Base-by-base conservation (phyloP, 352 stramenopile genomes). In the Phytopythium boreale region DNA sequence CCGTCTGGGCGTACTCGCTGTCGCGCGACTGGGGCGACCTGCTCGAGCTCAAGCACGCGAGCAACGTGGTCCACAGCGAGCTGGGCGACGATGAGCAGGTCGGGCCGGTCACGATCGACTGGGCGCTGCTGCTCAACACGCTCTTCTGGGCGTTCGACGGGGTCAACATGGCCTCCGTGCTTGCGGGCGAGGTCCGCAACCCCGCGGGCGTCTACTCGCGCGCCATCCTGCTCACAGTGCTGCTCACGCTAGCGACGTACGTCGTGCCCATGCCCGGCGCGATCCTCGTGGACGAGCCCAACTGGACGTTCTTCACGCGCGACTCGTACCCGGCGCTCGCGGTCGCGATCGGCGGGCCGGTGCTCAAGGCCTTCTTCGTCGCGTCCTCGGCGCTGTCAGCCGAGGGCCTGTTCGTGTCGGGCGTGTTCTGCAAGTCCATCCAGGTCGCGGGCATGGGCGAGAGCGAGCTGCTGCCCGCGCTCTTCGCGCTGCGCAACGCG, bases 71-170 rank as follows among this genome's bases (percentile, higher is more conserved):
- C 64, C 34, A 79, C 47, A 26, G 65, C 4, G 55, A 67, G 7
- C 49, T 62, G 1, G 58, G 41, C 12, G 68, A 83, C 58, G 71
- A 59, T 92, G 97, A 74, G 72, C 96, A 59, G 56, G 98, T 51
- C 9, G 70, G 73, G 2, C 19, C 29, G 4, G 31, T 76, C 3
- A 36, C 59, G 12, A 83, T 82, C 43, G 43, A 95, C 11, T 97
- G 88, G 87, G 67, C 81, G n/a, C 70, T 84, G 22, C 91, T 92
- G 29, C 59, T 97, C 14, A 98, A 97, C 70, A 96, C 93, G 47
- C 75, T 98, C 26, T 98, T 98, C 69, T 98, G 92, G 92, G 96
- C 95, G 67, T 87, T 96, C 36, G 97, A 97, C 68, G 91, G 84
- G n/a, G 98, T 96, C 68, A 93, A 98, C 63, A 82, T 72, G 51